A percentile compares a stretch with the other conserved stretches of the same genome.
Conservation (phyloP, 2,329 filamentous ascomycete genomes). For the Phialophora chinensis region DNA sequence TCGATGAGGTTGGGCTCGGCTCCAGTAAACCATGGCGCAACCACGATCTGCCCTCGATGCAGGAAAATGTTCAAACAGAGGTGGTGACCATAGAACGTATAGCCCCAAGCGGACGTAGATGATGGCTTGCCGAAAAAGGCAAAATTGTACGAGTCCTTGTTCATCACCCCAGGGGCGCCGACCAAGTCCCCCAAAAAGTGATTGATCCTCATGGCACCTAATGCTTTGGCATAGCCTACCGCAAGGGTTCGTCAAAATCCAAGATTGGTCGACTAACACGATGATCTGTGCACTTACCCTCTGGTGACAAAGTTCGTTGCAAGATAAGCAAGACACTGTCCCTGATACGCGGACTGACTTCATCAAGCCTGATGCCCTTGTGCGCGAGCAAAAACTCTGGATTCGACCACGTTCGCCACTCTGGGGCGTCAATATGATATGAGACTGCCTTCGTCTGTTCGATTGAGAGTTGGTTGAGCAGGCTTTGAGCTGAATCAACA, state of each 20-base stretch:
- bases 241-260: no score
- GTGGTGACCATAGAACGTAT: slow-evolving; percentile 23
- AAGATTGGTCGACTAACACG: neutral
- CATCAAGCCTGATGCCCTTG: no score
- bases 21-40: slow-evolving; percentile 24
- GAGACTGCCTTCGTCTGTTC: no score
- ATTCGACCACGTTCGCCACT: neutral
- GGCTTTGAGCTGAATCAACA: no score
- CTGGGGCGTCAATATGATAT: no score
- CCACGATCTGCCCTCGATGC: slow-evolving; percentile 9
- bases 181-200: slow-evolving; percentile 13
- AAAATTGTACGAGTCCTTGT: slow-evolving; percentile 13
- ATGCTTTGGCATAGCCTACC: slow-evolving; percentile 3
- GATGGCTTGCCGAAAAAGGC: slow-evolving; percentile 15
- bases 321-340: neutral
- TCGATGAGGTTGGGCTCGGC: slow-evolving; percentile 25
- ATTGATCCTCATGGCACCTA: slow-evolving; percentile 4
- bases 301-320: neutral
- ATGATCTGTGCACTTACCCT: neutral
- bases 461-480: no score
- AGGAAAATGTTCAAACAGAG: slow-evolving; percentile 18
- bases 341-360: neutral
- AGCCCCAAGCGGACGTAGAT: slow-evolving; percentile 17
- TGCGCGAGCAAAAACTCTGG: neutral
- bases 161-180: neutral